Conservation (phyloP, 2,329 filamentous ascomycete species). For the Aspergillus sp. region DNA sequence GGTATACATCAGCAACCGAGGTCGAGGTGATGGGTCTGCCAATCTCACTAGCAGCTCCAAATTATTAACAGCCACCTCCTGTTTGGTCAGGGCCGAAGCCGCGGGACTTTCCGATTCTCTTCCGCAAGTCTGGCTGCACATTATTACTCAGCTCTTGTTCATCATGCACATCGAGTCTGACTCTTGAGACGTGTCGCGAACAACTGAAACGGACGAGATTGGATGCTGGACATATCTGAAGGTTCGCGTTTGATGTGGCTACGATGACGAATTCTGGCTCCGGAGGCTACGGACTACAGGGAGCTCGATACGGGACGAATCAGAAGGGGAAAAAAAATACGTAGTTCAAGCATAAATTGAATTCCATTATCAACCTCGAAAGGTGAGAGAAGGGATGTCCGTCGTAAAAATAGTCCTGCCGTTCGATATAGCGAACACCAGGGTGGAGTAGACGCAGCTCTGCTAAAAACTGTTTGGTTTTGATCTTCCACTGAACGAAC, state of each 20-base stretch:
- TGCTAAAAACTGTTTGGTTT: conserved; percentile 55
- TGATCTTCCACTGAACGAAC: conserved; percentile 53
- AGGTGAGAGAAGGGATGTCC: conserved; percentile 39
- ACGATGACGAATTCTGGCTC: neutral
- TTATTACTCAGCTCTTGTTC: conserved; percentile 8
- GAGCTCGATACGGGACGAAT: neutral
- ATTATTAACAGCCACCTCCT: conserved; percentile 33
- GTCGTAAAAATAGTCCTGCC: conserved; percentile 53
- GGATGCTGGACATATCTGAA: neutral
- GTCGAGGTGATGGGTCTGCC: conserved; percentile 4
- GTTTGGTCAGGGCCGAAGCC: conserved; percentile 24
- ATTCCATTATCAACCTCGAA: neutral
- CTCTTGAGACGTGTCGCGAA: neutral
- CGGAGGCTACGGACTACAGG: neutral
- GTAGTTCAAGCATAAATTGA: neutral
- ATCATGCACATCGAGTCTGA: neutral
- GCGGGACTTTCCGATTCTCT: conserved; percentile 18
- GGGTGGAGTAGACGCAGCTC: conserved; percentile 56
- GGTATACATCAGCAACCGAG: conserved; percentile 2
- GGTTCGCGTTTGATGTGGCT: neutral
- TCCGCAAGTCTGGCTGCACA: conserved; percentile 12
- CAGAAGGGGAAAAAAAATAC: neutral
- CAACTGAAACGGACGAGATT: neutral
- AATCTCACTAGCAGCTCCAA: neutral
- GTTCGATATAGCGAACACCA: conserved; percentile 47